phyloP scores from a whole-genome alignment of 495 filamentous ascomycete species.

The Aspergillus wentii region DNA sequence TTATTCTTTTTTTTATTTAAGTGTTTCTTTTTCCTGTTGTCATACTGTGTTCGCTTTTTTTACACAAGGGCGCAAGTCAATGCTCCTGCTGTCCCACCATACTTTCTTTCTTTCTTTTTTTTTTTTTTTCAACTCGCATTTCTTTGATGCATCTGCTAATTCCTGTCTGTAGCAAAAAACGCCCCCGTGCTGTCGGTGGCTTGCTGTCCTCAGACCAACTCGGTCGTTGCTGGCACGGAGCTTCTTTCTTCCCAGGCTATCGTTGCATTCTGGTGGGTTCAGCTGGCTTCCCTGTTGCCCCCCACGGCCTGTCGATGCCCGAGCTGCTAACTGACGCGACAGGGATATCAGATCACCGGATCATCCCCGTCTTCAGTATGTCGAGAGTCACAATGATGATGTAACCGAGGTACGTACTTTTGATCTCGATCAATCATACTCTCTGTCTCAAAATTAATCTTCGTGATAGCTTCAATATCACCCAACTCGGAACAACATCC shows the following conservation, averaged over 20 bases:
- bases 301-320: too few species aligned
- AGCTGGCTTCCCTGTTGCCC: not conserved
- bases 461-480: constrained; percentile 64
- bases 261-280: constrained; percentile 66
- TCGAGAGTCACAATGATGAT: constrained; percentile 89
- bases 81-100: too few species aligned
- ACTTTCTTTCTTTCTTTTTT: constrained; percentile 1
- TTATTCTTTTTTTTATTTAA: constrained; percentile 6
- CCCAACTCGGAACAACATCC: constrained; percentile 52
- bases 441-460: constrained; percentile 1
- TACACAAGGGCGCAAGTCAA: too few species aligned
- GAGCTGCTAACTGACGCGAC: constrained; percentile 28
- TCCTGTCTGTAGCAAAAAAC: constrained; percentile 29
- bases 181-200: constrained; percentile 65
- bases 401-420: constrained; percentile 63
- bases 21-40: too few species aligned
- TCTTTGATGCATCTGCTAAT: constrained; percentile 7
- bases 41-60: too few species aligned
- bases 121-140: constrained; percentile 4
- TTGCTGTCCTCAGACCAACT: constrained; percentile 50
- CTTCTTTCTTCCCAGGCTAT: constrained; percentile 65
- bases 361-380: constrained; percentile 55
- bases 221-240: constrained; percentile 75
- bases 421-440: not conserved
- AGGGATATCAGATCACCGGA: constrained; percentile 65